phyloP scores from a whole-genome alignment of 805 yeast species.

The Myxozyma kluyveri region DNA sequence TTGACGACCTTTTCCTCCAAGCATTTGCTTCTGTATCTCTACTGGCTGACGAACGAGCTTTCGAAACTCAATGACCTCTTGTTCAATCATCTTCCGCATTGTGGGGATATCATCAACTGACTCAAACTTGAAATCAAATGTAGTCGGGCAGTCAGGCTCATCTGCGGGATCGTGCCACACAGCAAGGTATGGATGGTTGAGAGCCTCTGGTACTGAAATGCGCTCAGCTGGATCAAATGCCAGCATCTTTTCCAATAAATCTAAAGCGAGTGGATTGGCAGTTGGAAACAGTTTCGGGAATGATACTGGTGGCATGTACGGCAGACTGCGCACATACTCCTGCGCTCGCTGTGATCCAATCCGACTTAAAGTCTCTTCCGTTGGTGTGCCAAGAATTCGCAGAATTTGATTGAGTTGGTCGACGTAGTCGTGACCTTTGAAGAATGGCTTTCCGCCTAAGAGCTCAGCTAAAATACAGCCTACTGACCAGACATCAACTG shows the following conservation, averaged over 20 bases:
- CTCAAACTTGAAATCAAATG: slow-evolving; percentile 87
- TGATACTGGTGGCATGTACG: slow-evolving; percentile 77
- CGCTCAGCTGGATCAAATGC: slow-evolving; percentile 84
- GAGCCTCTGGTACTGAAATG: slow-evolving; percentile 83
- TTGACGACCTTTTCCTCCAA: slow-evolving; percentile 35
- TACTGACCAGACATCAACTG: slow-evolving; percentile 90
- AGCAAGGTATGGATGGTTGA: slow-evolving; percentile 80
- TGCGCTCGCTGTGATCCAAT: slow-evolving; percentile 83
- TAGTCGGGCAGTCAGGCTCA: slow-evolving; percentile 70
- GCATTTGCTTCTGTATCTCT: slow-evolving; percentile 49
- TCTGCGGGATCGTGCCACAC: slow-evolving; percentile 93
- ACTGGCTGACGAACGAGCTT: slow-evolving; percentile 77
- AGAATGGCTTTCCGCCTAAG: slow-evolving; percentile 84
- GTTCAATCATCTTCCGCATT: slow-evolving; percentile 72
- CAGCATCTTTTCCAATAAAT: slow-evolving; percentile 70
- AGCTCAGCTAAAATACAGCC: slow-evolving; percentile 96
- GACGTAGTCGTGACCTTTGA: slow-evolving; percentile 93
- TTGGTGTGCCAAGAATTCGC: slow-evolving; percentile 88
- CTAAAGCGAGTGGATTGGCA: slow-evolving; percentile 82
- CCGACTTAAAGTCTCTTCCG: slow-evolving; percentile 61
- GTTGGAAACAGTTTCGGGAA: slow-evolving; percentile 68
- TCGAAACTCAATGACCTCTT: slow-evolving; percentile 76
- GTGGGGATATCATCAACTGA: slow-evolving; percentile 71
- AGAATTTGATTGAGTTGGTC: slow-evolving; percentile 89
- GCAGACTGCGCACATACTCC: slow-evolving; percentile 82